These are phyloP conservation scores for Coprinellus aureogranulatus DNA, from an alignment of 768 basidiomycete genomes.

Conservation along the genomic window DNA sequence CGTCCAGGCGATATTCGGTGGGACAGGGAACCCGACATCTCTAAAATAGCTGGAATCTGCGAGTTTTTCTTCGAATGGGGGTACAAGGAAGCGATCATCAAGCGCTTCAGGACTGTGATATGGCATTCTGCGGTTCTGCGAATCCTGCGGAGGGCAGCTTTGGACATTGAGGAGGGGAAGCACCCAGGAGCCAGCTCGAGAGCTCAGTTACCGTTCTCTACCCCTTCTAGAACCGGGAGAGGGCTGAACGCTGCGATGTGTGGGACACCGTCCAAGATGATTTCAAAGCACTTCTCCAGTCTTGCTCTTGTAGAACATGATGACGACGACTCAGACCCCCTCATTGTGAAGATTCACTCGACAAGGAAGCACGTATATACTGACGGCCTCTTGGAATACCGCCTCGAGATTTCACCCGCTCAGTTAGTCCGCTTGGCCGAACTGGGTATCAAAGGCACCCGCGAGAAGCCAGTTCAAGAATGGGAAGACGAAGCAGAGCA, in stretches of 20 bases:
- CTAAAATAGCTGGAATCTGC: constrained; percentile 72
- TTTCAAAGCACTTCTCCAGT: constrained; percentile 54
- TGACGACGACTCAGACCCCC: constrained; percentile 28
- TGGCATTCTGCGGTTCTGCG: constrained; percentile 76
- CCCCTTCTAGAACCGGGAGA: constrained; percentile 36
- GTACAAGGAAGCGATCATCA: constrained; percentile 74
- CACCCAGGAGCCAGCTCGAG: not conserved
- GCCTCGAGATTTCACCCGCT: constrained; percentile 70
- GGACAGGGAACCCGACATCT: constrained; percentile 64
- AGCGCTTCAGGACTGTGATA: constrained; percentile 78
- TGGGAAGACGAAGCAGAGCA: constrained; percentile 52
- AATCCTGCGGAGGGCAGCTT: constrained; percentile 61
- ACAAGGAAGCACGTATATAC: constrained; percentile 67
- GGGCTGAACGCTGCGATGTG: constrained; percentile 18
- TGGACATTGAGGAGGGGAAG: constrained; percentile 43
- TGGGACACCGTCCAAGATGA: constrained; percentile 56
- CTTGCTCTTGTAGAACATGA: constrained; percentile 31
- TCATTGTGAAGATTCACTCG: constrained; percentile 67
- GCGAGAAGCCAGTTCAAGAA: constrained; percentile 47
- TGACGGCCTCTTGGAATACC: constrained; percentile 72
- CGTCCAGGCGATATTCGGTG: constrained; percentile 40
- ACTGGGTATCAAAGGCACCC: constrained; percentile 62
- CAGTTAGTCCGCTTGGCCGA: constrained; percentile 64
- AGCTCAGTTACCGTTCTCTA: constrained; percentile 23
- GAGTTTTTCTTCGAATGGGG: constrained; percentile 95